Percentiles rank a stretch among this genome's conserved stretches.
Evolutionary conservation across 2,329 filamentous ascomycete species (phyloP).

Genomic region (Ophiocordyceps australis): DNA sequence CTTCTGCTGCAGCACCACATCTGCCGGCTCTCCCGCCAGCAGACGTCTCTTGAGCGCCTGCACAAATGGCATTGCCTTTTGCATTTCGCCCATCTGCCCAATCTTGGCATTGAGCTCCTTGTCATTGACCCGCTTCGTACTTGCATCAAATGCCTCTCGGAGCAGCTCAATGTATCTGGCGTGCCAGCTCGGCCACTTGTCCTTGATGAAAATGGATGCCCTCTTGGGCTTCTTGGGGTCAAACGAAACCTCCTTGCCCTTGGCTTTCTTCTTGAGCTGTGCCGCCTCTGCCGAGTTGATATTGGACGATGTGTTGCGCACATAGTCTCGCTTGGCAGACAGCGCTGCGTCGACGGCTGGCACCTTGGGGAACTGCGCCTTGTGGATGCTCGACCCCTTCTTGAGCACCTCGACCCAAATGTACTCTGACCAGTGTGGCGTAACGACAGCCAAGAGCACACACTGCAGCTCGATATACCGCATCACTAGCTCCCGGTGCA

Average conservation of each 20-base stretch:
- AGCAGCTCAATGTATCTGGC: slow-evolving; percentile 74
- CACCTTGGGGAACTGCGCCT: slow-evolving; percentile 39
- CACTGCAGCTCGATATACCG: slow-evolving; percentile 79
- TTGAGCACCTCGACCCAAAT: slow-evolving; percentile 85
- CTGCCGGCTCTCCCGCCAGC: slow-evolving; percentile 46
- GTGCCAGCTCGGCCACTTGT: slow-evolving; percentile 78
- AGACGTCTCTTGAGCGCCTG: slow-evolving; percentile 75
- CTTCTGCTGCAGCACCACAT: slow-evolving; percentile 63
- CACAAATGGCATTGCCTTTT: slow-evolving; percentile 96
- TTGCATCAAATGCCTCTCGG: slow-evolving; percentile 47
- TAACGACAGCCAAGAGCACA: slow-evolving; percentile 63
- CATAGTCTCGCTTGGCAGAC: slow-evolving; percentile 67
- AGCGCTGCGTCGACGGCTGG: slow-evolving; percentile 47
- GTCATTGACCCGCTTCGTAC: slow-evolving; percentile 49
- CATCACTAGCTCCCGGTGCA: slow-evolving; percentile 66
- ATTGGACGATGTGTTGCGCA: slow-evolving; percentile 55
- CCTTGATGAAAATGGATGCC: slow-evolving; percentile 69
- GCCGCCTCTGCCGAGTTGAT: slow-evolving; percentile 66
- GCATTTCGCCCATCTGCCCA: slow-evolving; percentile 73
- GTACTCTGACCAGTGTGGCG: slow-evolving; percentile 88
- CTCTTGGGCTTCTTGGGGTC: slow-evolving; percentile 88
- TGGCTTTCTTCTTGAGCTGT: slow-evolving; percentile 76
- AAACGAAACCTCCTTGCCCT: slow-evolving; percentile 73
- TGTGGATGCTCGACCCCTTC: slow-evolving; percentile 60
- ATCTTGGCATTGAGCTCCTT: slow-evolving; percentile 66